phyloP scores from a whole-genome alignment of 768 basidiomycete species.

The Suillus subaureus region DNA sequence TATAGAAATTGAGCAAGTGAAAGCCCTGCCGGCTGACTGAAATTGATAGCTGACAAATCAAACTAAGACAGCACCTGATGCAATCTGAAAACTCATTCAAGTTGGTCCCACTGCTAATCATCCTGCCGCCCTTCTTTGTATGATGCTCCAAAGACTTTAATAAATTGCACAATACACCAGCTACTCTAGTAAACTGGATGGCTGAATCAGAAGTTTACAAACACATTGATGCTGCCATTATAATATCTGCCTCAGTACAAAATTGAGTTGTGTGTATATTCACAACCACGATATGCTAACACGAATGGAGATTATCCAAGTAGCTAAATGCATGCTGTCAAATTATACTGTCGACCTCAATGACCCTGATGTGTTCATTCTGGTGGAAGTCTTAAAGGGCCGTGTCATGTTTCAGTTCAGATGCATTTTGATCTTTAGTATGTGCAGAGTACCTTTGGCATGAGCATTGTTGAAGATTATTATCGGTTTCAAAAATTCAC shows the following conservation, averaged over 20 bases:
- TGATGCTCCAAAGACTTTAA: too few relatives aligned
- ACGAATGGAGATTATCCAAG: constrained; percentile 61
- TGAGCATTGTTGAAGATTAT: constrained; percentile 75
- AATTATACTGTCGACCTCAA: constrained; percentile 69
- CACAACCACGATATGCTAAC: constrained; percentile 74
- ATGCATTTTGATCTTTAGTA: neutral
- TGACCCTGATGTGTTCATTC: constrained; percentile 69
- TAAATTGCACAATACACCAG: too few relatives aligned
- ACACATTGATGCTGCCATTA: neutral
- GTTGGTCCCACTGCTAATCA: too few relatives aligned
- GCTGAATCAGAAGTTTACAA: too few relatives aligned
- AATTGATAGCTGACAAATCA: too few relatives aligned
- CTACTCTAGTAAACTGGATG: too few relatives aligned
- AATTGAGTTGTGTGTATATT: constrained; percentile 70
- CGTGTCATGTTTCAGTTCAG: constrained; percentile 19
- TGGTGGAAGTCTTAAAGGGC: constrained; percentile 86
- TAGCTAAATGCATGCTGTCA: constrained; percentile 71
- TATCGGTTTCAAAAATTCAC: constrained; percentile 77
- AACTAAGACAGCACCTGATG: too few relatives aligned
- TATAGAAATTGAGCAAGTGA: too few relatives aligned
- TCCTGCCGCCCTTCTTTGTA: too few relatives aligned
- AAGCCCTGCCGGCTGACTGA: too few relatives aligned
- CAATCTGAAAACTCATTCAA: too few relatives aligned
- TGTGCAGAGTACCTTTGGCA: constrained; percentile 70
- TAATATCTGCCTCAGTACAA: constrained; percentile 59